Evolutionary conservation across 129 eudicot genomes (phyloP).

Genomic region (Logfia minima): DNA sequence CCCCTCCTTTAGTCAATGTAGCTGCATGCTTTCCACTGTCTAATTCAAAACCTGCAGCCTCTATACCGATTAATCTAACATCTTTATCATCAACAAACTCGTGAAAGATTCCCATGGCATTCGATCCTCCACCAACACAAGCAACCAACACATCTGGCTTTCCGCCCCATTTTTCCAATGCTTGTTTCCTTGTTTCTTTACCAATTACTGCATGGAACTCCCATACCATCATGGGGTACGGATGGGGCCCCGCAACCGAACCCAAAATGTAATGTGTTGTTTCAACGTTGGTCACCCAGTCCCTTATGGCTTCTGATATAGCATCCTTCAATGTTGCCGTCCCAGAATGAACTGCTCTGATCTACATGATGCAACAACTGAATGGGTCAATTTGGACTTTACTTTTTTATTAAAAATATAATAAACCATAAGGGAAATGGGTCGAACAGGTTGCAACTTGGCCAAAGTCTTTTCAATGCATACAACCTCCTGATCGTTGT

Average conservation of each 20-base stretch:
- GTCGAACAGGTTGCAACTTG: neutral
- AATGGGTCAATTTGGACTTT: neutral
- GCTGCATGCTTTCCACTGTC: slow-evolving; percentile 98
- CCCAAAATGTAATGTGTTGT: slow-evolving; percentile 47
- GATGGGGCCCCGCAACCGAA: slow-evolving; percentile 43
- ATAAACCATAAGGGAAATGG: neutral
- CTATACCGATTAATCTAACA: slow-evolving; percentile 87
- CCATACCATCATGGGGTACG: slow-evolving; percentile 45
- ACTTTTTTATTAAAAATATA: too few species aligned
- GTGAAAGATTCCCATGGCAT: slow-evolving; percentile 92
- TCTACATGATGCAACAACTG: slow-evolving; percentile 37
- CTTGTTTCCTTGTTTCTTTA: slow-evolving; percentile 91
- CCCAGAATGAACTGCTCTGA: slow-evolving; percentile 86
- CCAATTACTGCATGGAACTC: slow-evolving; percentile 43
- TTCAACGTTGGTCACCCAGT: slow-evolving; percentile 92
- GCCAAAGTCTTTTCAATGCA: neutral
- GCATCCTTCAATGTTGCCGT: slow-evolving; percentile 96
- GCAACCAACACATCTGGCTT: slow-evolving; percentile 89
- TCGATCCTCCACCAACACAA: slow-evolving; percentile 95
- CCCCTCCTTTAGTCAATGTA: slow-evolving; percentile 82
- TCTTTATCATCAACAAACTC: slow-evolving; percentile 86
- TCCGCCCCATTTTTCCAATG: slow-evolving; percentile 96
- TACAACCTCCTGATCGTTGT: neutral
- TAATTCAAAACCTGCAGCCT: slow-evolving; percentile 83
- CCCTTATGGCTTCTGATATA: slow-evolving; percentile 90